These are phyloP conservation scores for Thalassiosira livingstoniorum DNA, from an alignment of 352 stramenopile species.

Conservation along the genomic window DNA sequence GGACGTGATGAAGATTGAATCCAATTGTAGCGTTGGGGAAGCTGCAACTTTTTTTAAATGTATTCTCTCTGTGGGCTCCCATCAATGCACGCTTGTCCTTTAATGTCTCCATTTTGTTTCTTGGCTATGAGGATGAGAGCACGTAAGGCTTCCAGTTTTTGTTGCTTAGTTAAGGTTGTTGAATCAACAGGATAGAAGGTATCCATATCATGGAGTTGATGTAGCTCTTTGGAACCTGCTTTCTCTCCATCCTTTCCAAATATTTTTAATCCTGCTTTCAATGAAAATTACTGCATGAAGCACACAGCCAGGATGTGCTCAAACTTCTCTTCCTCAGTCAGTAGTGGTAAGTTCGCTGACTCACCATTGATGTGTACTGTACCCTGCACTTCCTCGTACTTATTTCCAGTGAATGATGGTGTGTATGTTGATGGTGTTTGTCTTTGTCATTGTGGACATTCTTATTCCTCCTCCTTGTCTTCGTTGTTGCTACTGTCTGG, in stretches of 20 bases:
- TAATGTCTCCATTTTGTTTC: background rate
- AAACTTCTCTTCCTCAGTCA: too few species aligned
- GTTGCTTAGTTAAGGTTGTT: background rate
- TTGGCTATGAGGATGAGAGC: too few species aligned
- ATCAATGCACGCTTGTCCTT: background rate
- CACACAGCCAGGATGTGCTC: too few species aligned
- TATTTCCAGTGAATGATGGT: too few species aligned
- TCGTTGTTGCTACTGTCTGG: too few species aligned
- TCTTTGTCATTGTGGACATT: too few species aligned
- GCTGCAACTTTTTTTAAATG: constrained; percentile 6
- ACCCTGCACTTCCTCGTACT: too few species aligned
- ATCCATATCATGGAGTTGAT: constrained; percentile 39
- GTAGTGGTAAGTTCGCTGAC: too few species aligned
- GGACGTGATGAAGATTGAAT: background rate
- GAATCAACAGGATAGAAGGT: constrained; percentile 17
- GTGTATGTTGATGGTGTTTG: too few species aligned
- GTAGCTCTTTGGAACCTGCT: constrained; percentile 45
- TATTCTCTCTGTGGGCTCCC: too few species aligned
- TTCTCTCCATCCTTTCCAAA: constrained; percentile 47
- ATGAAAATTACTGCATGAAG: constrained; percentile 31
- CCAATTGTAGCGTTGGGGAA: background rate
- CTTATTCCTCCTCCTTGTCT: too few species aligned
- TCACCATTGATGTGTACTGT: too few species aligned
- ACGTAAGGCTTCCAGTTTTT: background rate
- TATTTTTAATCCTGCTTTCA: constrained; percentile 47